Base-by-base conservation (phyloP, 176 grass and related monocot genomes). In the Phragmites australis region DNA sequence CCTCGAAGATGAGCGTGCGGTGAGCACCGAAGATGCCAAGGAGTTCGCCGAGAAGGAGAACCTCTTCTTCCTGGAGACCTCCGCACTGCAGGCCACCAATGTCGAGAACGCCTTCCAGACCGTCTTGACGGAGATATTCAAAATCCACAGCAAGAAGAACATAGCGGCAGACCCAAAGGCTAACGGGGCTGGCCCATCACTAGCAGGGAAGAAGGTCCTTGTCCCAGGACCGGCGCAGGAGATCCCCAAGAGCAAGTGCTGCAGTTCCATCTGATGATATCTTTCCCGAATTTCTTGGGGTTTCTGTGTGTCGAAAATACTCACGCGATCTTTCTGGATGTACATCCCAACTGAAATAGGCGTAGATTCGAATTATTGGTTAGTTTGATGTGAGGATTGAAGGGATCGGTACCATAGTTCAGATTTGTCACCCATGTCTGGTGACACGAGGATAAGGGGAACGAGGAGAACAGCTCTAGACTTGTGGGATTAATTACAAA, bases 91-190 rank as follows among this genome's bases (percentile, higher is more conserved):
- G 80, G 86, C 86, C 15, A 88, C 86, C 39, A 88, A 88, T 5
- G 86, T 88, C 0, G 86, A 88, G 40, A 88, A 78, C 6, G 66
- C 86, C 56, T 88, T 88, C 74, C 86, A 88, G 67, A 88, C 67
- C 0, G 86, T 88, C 57, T 59, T 88, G 66, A 56, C 86, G 8
- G 86, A 88, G 86, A 88, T 88, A n/a, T 88, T 83, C 68, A 88
- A 88, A 62, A 88, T 88, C 58, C 86, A 83, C 67, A 79, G 86
- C 80, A 88, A 88, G 80, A 88, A 88, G n/a, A 88, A 88, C 59
- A 88, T 88, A 30, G 42, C 51, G 0, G 67, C 30, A 0, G 87
- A 89, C 48, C 78, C 71, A 7, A 85, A 72, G 49, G 65, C 40
- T 6, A 89, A 89, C 7, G 87, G 83, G 1, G 56, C 70, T 0